Base-by-base conservation (phyloP, 352 stramenopile species). In the Globisporangium mamillatum region DNA sequence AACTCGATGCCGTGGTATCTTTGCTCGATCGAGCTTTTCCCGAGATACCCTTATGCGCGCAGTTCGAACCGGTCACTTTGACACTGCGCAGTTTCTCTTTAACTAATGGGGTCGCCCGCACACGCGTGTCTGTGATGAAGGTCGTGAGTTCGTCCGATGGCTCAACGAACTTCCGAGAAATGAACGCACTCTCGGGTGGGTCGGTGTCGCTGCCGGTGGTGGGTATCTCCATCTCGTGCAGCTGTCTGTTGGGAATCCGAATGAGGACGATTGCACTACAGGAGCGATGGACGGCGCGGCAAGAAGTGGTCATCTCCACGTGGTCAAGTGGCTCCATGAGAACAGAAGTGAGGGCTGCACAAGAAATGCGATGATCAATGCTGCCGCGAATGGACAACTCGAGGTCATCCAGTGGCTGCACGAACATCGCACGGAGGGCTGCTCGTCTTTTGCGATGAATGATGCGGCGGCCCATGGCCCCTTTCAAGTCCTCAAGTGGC, bases 321-420 rank as follows among this genome's bases (percentile, higher is more conserved):
- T 62, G 24, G 32, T 62, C 12, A 16, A 62, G 38, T 62, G 56
- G 32, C 56, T 62, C 16, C 56, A 62, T 18, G 32, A 10, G 18
- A 62, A 62, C n/a, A 29, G 56, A 62, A 44, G 56, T 20, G 56
- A 62, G n/a, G 56, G 56, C 32, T 62, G 56, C 7, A 62, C 56
- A 7, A n/a, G 32, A 4, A 36, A 32, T 27, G 56, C 56, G 12
- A 62, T 62, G 56, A 16, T 52, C 56, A 16, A 20, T 2, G 56
- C 32, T 7, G 56, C 27, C 2, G 29, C 16, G n/a, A 46, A 46
- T 18, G 38, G 38, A 18, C 38, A 46, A 0, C 57, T 63, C 2
- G 20, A 63, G 4, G 34, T 63, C 3, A 7, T 63, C 6, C 32
- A 63, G 41, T 53, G 57, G 57, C 32, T 63, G 34, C 20, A 63